Percentiles rank a stretch among this genome's conserved stretches.
Evolutionary conservation across 2,329 filamentous ascomycete genomes (phyloP).

Genomic region (Ophiostoma quercus): DNA sequence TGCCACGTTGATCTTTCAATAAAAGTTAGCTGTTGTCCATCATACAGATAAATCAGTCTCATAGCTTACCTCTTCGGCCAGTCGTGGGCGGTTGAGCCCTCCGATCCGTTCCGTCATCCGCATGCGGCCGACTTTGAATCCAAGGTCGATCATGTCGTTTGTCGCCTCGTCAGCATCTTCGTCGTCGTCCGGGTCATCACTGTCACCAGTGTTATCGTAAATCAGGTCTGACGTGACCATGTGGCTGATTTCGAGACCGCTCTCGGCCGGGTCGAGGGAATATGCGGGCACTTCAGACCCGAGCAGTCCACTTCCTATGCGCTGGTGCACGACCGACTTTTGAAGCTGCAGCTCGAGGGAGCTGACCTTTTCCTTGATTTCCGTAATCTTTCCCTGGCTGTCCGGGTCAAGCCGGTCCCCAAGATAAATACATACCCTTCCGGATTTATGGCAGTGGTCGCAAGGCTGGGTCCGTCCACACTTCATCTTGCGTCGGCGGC

Average conservation of each 20-base stretch:
- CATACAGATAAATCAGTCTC: no score
- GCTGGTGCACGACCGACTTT: constrained; percentile 42
- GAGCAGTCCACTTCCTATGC: constrained; percentile 18
- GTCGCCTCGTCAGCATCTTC: constrained; percentile 37
- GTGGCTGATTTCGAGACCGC: constrained; percentile 21
- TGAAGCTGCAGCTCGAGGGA: constrained; percentile 65
- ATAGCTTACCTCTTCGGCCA: constrained; percentile 60
- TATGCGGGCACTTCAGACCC: constrained; percentile 20
- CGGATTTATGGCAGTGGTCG: constrained; percentile 56
- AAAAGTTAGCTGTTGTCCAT: neutral
- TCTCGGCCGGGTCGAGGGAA: constrained; percentile 47
- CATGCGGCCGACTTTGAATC: constrained; percentile 66
- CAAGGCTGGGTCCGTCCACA: constrained; percentile 72
- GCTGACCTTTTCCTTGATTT: constrained; percentile 75
- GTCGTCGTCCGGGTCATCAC: constrained; percentile 11
- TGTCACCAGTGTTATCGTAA: constrained; percentile 40
- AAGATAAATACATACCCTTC: constrained; percentile 57
- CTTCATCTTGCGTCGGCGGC: constrained; percentile 69
- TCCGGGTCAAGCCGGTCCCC: constrained; percentile 63
- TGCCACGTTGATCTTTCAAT: constrained; percentile 22
- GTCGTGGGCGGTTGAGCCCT: constrained; percentile 63
- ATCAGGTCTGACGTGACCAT: constrained; percentile 22
- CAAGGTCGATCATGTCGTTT: constrained; percentile 65
- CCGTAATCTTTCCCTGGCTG: constrained; percentile 63
- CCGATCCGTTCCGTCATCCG: constrained; percentile 69